Evolutionary conservation across 768 basidiomycete species (phyloP).

Genomic region (Hirschioporus abietinus): DNA sequence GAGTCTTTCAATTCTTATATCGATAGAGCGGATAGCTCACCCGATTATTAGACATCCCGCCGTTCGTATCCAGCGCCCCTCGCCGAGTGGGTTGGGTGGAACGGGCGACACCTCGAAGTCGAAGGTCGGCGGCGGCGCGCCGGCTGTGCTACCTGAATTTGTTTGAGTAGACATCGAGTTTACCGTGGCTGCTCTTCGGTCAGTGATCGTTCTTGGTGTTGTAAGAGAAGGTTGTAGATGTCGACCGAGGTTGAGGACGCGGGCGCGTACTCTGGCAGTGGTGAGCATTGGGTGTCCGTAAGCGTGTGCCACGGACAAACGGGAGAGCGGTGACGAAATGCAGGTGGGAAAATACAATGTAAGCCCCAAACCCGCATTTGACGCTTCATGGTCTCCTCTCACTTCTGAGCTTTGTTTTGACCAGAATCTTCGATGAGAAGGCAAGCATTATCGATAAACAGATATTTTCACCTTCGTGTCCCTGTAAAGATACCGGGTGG

Average conservation of each 20-base stretch:
- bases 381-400: too few relatives aligned
- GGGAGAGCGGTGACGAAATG: not conserved
- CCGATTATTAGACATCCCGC: conserved; percentile 77
- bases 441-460: not conserved
- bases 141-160: too few relatives aligned
- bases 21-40: conserved; percentile 28
- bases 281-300: not conserved
- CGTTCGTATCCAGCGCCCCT: conserved; percentile 64
- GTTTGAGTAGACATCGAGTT: not conserved
- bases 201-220: not conserved
- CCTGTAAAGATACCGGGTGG: not conserved
- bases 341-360: not conserved
- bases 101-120: conserved; percentile 51
- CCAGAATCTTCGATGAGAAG: too few relatives aligned
- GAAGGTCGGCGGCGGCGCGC: conserved; percentile 6
- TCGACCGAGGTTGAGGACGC: not conserved
- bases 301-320: not conserved
- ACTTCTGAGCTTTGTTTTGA: too few relatives aligned
- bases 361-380: too few relatives aligned
- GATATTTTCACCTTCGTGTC: not conserved
- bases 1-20: not conserved
- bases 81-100: conserved; percentile 61
- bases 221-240: not conserved
- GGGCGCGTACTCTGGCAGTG: not conserved
- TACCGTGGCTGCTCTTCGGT: not conserved